Percentiles rank a stretch among this genome's conserved stretches.
These are phyloP conservation scores for Saccharomyces eubayanus DNA, from an alignment of 805 yeast genomes.

Conservation along the genomic window DNA sequence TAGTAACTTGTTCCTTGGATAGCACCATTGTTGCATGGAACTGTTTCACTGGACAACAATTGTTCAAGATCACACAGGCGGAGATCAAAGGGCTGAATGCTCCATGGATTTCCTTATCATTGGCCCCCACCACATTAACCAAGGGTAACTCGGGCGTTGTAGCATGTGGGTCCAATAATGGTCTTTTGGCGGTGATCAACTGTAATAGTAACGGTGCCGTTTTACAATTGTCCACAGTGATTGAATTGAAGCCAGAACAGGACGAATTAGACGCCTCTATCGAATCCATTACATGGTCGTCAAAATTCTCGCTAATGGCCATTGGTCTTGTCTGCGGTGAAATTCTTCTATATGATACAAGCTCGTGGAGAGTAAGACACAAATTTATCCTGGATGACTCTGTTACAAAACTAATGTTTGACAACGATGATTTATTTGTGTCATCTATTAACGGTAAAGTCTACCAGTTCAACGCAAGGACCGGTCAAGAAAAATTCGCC, in stretches of 20 bases:
- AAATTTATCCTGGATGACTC: conserved; percentile 68
- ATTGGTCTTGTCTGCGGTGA: conserved; percentile 86
- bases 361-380: conserved; percentile 79
- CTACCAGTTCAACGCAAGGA: conserved; percentile 82
- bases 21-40: conserved; percentile 86
- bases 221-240: conserved; percentile 55
- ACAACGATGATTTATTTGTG: conserved; percentile 51
- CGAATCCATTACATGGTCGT: conserved; percentile 80
- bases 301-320: conserved; percentile 57
- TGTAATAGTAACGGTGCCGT: conserved; percentile 58
- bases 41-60: conserved; percentile 64
- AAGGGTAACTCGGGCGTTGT: conserved; percentile 44
- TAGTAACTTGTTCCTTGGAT: conserved; percentile 77
- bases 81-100: conserved; percentile 68
- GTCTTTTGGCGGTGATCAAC: conserved; percentile 72
- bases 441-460: conserved; percentile 80
- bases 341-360: conserved; percentile 71
- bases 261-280: conserved; percentile 60
- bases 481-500: conserved; percentile 66
- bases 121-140: conserved; percentile 29
- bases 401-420: conserved; percentile 68
- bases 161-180: conserved; percentile 85
- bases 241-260: conserved; percentile 47
- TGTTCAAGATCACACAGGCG: conserved; percentile 55
- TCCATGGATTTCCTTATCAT: conserved; percentile 77